Base-by-base conservation (phyloP, 2,329 filamentous ascomycete species). In the Pseudogymnoascus destructans region DNA sequence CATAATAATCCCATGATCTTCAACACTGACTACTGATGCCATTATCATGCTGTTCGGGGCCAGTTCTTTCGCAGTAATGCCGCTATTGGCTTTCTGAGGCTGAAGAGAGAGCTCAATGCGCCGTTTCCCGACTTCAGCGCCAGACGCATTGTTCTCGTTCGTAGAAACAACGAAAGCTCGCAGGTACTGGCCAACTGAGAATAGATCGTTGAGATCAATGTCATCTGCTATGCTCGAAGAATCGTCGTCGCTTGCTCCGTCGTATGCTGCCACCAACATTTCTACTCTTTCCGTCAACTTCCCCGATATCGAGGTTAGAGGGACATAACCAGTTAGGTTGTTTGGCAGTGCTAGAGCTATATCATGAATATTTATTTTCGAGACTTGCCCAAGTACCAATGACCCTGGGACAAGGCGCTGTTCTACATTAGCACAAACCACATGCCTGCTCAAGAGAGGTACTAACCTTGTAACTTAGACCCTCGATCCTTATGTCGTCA, bases 1-100 rank as follows among this genome's bases (percentile, higher is more conserved):
- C 89, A 98, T 95, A 59, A 97, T 81, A 59, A 93, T 79, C 61
- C 93, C 93, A 67, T 95, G 91, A 66, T 98, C 95, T 71, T 98
- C 92, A n/a, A 95, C 86, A 71, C 92, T 98, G 56, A 80, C 73
- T 23, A 98, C 85, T 0, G 90, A 86, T 1, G 90, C 92, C 78
- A 97, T 95, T 17, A 97, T 75, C 49, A 87, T 90, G 63, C 77
- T 79, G 67, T 95, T 86, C 38, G 79, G 73, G 8, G 93, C 82
- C 8, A 96, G 72, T 65, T 89, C 89, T 38, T 86, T 81, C 63
- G 81, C 79, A 3, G 79, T 76, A 19, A 98, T 75, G 1, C 87
- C 85, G 2, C 79, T 79, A 70, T 98, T 98, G 58, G 89, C 79
- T 61, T 88, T 79, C 60, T 79, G 78, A 2, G 93, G 93, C 55